Evolutionary conservation across 306 rosid species (phyloP), one percentile per base, ranked within the genome.

Genomic region (Acacia melanoxylon): DNA sequence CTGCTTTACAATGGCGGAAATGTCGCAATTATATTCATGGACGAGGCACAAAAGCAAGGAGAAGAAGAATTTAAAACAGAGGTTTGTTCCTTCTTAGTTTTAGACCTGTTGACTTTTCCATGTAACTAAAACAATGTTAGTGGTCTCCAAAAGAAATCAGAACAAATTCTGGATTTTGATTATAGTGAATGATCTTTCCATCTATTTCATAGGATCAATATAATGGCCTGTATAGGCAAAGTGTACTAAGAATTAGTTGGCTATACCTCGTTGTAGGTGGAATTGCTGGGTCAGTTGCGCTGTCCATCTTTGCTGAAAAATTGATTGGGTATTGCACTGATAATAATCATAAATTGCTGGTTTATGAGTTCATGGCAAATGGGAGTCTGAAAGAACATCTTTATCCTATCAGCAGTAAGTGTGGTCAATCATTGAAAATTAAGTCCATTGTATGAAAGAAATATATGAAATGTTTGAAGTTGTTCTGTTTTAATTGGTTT

Each of bases 381-480:
- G 98, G 98, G 76, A 97, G 97, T 75, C 85, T 95, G 83, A 97
- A 95, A 81, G 99, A 92, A 82, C 98, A 93, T 93, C 85, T 95
- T 80, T 92, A 93, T 88, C 96, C 98, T 80, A 79, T 82, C 77
- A 86, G 83, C 84, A 89, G 98, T 91, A 86, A 88, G 91, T 86
- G 91, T 85, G 72, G 37, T 71, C 58, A 44, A 3, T 68, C 51
- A 41, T 68, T 68, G 14, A 68, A 17, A 7, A 49, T 51, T 74
- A 24, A 24, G 41, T 72, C 70, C 42, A 19, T 33, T 67, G 24
- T 76, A 9, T 31, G 46, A 22, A 59, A 59, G 72, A 76, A 54
- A 73, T 16, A 58, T 68, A 70, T 17, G 58, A 59, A 45, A 24
- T 61, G 75, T 77, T 14, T 14, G 70, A 24, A 10, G 65, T 61